These are phyloP conservation scores for Coemansia sp. DNA, from an alignment of 192 early-diverging fungal species.

Conservation along the genomic window DNA sequence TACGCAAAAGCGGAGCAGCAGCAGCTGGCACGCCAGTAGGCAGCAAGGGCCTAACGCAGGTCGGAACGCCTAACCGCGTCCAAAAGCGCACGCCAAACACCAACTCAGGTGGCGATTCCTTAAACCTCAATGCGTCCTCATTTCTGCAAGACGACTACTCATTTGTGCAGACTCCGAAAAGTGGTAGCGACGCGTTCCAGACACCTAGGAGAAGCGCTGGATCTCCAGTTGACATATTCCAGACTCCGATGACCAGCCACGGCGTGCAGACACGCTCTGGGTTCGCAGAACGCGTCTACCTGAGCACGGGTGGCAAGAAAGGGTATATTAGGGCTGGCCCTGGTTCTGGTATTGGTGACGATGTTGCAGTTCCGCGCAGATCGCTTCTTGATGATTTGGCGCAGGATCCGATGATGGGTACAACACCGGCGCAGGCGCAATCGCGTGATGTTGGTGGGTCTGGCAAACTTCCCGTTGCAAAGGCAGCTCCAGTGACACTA, in stretches of 20 bases:
- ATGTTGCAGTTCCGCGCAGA: too few relatives aligned
- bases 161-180: neutral
- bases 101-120: neutral
- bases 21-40: slow-evolving; percentile 23
- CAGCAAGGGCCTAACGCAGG: slow-evolving; percentile 33
- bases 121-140: neutral
- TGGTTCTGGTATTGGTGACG: neutral
- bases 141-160: slow-evolving; percentile 1
- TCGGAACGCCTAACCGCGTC: slow-evolving; percentile 42
- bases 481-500: neutral
- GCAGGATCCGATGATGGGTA: too few relatives aligned
- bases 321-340: slow-evolving; percentile 1
- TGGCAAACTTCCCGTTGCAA: neutral
- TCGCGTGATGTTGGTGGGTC: too few relatives aligned
- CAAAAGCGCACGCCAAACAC: slow-evolving; percentile 17
- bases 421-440: neutral
- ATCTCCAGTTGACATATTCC: neutral
- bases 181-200: slow-evolving; percentile 4
- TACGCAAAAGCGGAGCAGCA: slow-evolving; percentile 10
- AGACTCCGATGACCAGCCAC: slow-evolving; percentile 1
- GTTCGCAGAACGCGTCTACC: slow-evolving; percentile 48
- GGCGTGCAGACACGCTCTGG: slow-evolving; percentile 10
- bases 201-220: neutral
- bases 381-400: too few relatives aligned
- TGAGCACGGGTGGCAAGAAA: slow-evolving; percentile 21